Evolutionary conservation across 257 asterid genomes (phyloP), one percentile per base, ranked within the genome.

Genomic region (Voacanga thouarsii): DNA sequence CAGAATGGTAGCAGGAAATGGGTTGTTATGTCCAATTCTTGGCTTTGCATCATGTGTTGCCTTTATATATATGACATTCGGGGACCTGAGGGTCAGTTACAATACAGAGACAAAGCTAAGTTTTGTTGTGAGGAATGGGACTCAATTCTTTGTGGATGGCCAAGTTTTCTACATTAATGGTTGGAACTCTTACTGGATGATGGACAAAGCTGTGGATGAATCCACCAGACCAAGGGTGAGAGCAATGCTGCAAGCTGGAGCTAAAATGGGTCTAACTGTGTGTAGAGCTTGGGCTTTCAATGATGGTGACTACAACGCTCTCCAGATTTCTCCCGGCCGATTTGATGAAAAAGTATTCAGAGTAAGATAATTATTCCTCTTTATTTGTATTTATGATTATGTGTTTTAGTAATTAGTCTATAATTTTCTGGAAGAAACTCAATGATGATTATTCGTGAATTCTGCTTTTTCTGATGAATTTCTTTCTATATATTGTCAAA

Each of bases 131-230:
- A 93, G 97, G 79, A 96, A 96, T 88, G 99, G 97, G 63, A 90
- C 92, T 83, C 98, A 96, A 87, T 96, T 96, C 83, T 71, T 84
- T 60, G 89, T 90, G 80, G 99, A 96, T 86, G 98, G 97, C 44
- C 90, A 74, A 75, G 96, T 91, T 21, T 93, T 96, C 82, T 92
- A 96, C 60, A 83, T 96, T 51, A 96, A 93, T 85, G 99, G 99
- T 9, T 96, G 99, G 99, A 96, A 96, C 67, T 96, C 99, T 77
- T 96, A 96, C 74, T 96, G 99, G 99, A 80, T 96, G 92, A 96
- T 96, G 99, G 98, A 94, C 75, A 94, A 93, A 80, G 94, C 96
- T 75, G 98, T 85, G 65, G 99, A 96, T 74, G 89, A 79, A 14
- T 86, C 78, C 39, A 93, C 82, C 9, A 90, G 87, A 75, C 87